phyloP scores from a whole-genome alignment of 805 yeast species.

The Yamadazyma paraphyllophila region DNA sequence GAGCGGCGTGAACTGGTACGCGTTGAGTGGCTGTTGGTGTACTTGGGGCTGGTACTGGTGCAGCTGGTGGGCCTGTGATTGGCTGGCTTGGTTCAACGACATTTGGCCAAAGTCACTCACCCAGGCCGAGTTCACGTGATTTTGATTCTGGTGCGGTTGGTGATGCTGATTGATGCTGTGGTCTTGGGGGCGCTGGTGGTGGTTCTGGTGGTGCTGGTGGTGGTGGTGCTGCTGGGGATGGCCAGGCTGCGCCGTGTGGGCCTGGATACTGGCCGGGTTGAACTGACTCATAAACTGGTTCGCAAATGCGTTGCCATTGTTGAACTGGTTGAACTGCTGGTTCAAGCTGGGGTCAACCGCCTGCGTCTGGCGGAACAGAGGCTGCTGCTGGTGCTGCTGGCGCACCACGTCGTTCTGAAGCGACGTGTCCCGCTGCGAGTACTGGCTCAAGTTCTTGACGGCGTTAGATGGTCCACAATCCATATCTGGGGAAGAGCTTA shows the following conservation, averaged over 20 bases:
- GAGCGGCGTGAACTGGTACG: constrained; percentile 9
- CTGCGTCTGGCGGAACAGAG: constrained; percentile 13
- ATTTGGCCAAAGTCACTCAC: constrained; percentile 28
- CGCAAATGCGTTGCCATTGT: constrained; percentile 26
- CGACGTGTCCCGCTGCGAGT: constrained; percentile 40
- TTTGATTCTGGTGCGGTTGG: no score
- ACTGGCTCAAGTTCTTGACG: constrained; percentile 39
- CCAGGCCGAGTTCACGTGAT: constrained; percentile 20
- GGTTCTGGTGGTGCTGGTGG: constrained; percentile 2
- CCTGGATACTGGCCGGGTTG: constrained; percentile 9
- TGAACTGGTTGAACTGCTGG: constrained; percentile 40
- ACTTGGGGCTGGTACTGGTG: constrained; percentile 14
- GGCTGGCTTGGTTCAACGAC: constrained; percentile 17
- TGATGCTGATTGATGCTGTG: constrained; percentile 2
- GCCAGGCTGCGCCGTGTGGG: no score
- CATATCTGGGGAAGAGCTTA: constrained; percentile 14
- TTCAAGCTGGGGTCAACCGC: constrained; percentile 35
- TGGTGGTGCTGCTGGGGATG: background rate
- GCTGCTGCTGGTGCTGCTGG: background rate
- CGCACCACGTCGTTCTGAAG: constrained; percentile 29
- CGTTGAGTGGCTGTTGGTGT: constrained; percentile 4
- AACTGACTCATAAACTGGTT: constrained; percentile 12
- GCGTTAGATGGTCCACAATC: constrained; percentile 50
- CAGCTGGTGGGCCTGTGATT: constrained; percentile 11
- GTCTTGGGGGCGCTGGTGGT: constrained; percentile 7